Percentiles rank a stretch among this genome's conserved stretches.
These are phyloP conservation scores for Narthecium ossifragum DNA, from an alignment of 106 monocot species.

Conservation along the genomic window DNA sequence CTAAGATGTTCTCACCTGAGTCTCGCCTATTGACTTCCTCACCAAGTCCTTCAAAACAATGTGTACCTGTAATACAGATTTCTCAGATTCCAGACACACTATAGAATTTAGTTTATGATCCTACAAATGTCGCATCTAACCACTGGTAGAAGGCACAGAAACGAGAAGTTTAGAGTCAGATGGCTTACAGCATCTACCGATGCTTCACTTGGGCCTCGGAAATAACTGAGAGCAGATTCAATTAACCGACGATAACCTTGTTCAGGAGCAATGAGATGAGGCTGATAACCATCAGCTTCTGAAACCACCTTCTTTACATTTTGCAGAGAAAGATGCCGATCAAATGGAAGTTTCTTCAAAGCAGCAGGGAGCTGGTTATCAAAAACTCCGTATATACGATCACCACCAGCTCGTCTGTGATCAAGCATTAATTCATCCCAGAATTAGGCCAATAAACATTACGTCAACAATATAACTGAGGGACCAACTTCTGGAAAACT, in stretches of 20 bases:
- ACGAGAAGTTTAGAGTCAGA: not conserved
- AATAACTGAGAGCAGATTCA: slow-evolving; percentile 45
- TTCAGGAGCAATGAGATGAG: slow-evolving; percentile 77
- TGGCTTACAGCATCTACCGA: slow-evolving; percentile 63
- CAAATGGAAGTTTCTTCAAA: slow-evolving; percentile 62
- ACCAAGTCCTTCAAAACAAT: slow-evolving; percentile 57
- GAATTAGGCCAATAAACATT: not conserved
- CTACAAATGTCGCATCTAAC: no score
- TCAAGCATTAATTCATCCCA: not conserved
- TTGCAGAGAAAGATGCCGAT: slow-evolving; percentile 52
- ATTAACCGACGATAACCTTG: slow-evolving; percentile 70
- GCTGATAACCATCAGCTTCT: slow-evolving; percentile 80
- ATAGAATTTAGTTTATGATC: no score
- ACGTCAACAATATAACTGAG: no score
- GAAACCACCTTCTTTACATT: slow-evolving; percentile 68
- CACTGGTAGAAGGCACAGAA: not conserved
- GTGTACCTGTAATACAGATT: slow-evolving; percentile 43
- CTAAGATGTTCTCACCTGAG: slow-evolving; percentile 31
- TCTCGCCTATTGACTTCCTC: slow-evolving; percentile 61
- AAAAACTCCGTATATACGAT: slow-evolving; percentile 72
- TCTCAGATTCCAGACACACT: no score
- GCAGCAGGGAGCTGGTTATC: slow-evolving; percentile 71
- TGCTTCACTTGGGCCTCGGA: slow-evolving; percentile 65
- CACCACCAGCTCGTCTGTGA: slow-evolving; percentile 61
- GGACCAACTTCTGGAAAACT: no score